Conservation (phyloP, 345 rosid species). For the Syzygium aromaticum region DNA sequence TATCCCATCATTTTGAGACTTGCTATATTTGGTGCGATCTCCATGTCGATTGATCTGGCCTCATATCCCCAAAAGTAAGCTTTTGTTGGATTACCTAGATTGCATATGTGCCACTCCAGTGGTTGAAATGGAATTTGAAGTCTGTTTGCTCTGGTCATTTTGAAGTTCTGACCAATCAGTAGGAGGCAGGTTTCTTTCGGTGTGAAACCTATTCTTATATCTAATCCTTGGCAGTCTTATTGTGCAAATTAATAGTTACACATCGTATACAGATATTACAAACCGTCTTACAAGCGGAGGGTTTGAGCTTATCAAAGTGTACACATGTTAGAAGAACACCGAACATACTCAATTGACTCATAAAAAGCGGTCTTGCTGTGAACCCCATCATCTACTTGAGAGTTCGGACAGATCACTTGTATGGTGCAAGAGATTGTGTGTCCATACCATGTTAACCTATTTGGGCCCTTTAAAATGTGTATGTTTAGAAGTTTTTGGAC, state of each 20-base stretch:
- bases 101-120: not conserved
- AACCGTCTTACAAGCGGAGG: not conserved
- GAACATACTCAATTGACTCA: not conserved
- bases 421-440: not conserved
- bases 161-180: not conserved
- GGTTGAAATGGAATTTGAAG: not conserved
- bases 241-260: not conserved
- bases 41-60: not conserved
- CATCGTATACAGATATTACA: not conserved
- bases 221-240: not conserved
- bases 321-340: not conserved
- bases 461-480: not conserved
- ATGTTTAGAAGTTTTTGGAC: not conserved
- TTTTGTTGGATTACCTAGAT: not conserved
- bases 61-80: not conserved
- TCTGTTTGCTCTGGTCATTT: not conserved
- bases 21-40: not conserved
- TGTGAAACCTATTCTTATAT: not conserved
- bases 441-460: not conserved
- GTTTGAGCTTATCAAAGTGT: not conserved
- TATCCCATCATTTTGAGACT: not conserved
- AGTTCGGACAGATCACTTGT: not conserved
- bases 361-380: not conserved
- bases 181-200: not conserved
- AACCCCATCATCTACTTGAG: not conserved